phyloP scores from a whole-genome alignment of 805 yeast genomes.

The Debaryomyces maramus region DNA sequence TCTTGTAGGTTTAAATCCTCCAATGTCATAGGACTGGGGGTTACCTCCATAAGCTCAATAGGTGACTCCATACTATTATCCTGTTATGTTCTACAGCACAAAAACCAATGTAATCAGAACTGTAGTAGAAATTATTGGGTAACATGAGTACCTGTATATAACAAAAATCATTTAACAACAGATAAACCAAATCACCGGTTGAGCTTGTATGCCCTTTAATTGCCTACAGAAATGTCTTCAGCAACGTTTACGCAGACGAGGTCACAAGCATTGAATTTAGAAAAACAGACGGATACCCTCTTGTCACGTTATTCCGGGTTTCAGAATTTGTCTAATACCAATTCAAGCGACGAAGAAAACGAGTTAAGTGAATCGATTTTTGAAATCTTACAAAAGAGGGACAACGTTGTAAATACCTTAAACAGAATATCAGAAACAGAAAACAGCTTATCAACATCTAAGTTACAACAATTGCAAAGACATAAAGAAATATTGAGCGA shows the following conservation, averaged over 20 bases:
- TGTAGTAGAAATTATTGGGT: not conserved
- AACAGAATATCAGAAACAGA: constrained; percentile 57
- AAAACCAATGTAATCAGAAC: constrained; percentile 2
- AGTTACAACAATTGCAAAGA: constrained; percentile 77
- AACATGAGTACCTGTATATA: not conserved
- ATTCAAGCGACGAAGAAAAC: constrained; percentile 21
- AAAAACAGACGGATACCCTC: constrained; percentile 64
- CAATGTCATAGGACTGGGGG: constrained; percentile 1
- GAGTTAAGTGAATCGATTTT: constrained; percentile 23
- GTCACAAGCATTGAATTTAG: constrained; percentile 66
- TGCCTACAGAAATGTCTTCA: constrained; percentile 26
- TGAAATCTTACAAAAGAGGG: constrained; percentile 40
- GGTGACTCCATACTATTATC: not conserved
- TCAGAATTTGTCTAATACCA: constrained; percentile 23
- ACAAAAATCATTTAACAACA: not conserved
- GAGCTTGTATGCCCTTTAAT: no score
- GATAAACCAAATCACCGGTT: not conserved
- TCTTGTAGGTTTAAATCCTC: not conserved
- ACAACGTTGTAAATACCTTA: constrained; percentile 51
- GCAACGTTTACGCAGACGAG: constrained; percentile 66
- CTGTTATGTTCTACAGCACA: no score
- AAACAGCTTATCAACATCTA: constrained; percentile 63
- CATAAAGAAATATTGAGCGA: constrained; percentile 76
- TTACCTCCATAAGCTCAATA: not conserved
- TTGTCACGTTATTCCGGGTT: constrained; percentile 42